Evolutionary conservation across 345 rosid species (phyloP).

Genomic region (Brassica carinata): DNA sequence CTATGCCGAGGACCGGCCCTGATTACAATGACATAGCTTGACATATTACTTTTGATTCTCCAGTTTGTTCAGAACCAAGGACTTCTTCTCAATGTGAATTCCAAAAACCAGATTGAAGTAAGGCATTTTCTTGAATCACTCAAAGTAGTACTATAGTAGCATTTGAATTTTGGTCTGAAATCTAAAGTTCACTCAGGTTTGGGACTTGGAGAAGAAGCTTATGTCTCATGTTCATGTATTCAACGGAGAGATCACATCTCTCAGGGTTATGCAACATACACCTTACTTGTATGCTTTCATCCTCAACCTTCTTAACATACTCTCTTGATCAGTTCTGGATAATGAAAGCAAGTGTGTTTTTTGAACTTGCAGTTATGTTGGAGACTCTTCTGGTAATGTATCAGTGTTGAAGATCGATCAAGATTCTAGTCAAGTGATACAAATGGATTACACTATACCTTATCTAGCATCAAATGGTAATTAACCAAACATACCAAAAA

Average conservation of each 20-base stretch:
- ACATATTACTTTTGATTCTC: neutral
- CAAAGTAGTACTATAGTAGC: neutral
- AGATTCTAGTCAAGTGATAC: constrained; percentile 45
- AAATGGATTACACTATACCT: constrained; percentile 74
- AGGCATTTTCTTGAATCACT: constrained; percentile 26
- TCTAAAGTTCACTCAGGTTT: constrained; percentile 51
- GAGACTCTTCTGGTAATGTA: constrained; percentile 76
- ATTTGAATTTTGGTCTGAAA: constrained; percentile 18
- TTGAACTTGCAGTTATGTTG: constrained; percentile 59
- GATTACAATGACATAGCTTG: constrained; percentile 5
- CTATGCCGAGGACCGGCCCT: too few relatives aligned
- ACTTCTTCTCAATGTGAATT: constrained; percentile 69
- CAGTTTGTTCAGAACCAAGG: constrained; percentile 82
- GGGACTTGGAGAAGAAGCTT: constrained; percentile 77
- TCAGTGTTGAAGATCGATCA: constrained; percentile 65
- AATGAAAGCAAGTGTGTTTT: constrained; percentile 12
- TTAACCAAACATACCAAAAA: neutral
- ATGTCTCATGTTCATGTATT: constrained; percentile 55
- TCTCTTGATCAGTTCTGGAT: constrained; percentile 16
- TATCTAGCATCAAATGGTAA: constrained; percentile 73
- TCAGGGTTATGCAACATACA: constrained; percentile 61
- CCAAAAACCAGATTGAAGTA: constrained; percentile 78
- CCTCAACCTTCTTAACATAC: neutral
- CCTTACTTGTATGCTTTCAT: constrained; percentile 60
- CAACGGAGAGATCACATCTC: constrained; percentile 63